Base-by-base conservation (phyloP, 768 basidiomycete genomes). In the Pleurotus eryngii region DNA sequence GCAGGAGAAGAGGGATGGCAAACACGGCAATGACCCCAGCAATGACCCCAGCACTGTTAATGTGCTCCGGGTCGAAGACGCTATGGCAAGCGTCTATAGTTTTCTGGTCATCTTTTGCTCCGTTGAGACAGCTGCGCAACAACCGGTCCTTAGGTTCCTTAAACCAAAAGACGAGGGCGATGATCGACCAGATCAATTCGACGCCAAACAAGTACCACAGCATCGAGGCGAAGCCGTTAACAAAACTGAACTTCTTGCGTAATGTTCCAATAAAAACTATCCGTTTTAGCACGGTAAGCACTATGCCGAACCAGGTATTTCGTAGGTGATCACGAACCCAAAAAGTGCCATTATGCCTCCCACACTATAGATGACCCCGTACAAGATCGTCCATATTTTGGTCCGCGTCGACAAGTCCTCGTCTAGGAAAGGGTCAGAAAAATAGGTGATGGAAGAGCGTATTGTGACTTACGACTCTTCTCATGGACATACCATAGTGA, bases 261-360 rank as follows among this genome's bases (percentile, higher is more conserved):
- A 77, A 60, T 30, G 75, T 73, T 42, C 76, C 76, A 18, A 77
- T 58, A 64, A 76, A 76, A 76, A 15, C 75, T 77, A 46, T 35
- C 30, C 1, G 30, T 22, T 42, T 38, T 7, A 46, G 40, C 35
- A 30, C 12, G 18, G 55, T 38, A 15, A 18, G 38, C 22, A 6
- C 17, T 43, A 26, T 26, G 6, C 40, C 15, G 55, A 38, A 26
- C 51, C 5, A 43, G 60, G 45, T 48, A 11, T 61, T 57, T 45
- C 35, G 30, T 56, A 37, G 58, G 49, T 11, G 56, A 48, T 22
- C 46, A 50, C 64, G 49, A 55, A 75, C 73, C 76, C 76, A 22
- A 72, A 51, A 22, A 76, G 54, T 35, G 70, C 69, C 42, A 74
- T 59, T 7, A 77, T 49, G 5, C 74, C 66, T n/a, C 68, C 65